Conservation (phyloP, 192 early-diverging fungal genomes). For the Entomortierella chlamydospora region DNA sequence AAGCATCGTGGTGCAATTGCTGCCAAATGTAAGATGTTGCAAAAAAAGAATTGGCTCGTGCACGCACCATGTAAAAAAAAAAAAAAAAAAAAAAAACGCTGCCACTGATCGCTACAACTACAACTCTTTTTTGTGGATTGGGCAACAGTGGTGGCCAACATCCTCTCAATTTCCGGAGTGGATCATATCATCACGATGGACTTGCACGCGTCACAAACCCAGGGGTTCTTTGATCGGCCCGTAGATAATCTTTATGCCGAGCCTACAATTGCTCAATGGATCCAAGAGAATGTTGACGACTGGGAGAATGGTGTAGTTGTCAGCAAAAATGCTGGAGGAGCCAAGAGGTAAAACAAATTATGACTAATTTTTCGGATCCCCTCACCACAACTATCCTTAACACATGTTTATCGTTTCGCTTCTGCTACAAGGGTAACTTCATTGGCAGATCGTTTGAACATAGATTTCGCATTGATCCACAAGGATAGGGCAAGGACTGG, state of each 20-base stretch:
- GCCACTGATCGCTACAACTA: not conserved
- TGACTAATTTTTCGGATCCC: no score
- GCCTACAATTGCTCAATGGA: slow-evolving; percentile 91
- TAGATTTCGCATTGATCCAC: slow-evolving; percentile 98
- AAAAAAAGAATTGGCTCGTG: slow-evolving; percentile 45
- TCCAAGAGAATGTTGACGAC: slow-evolving; percentile 78
- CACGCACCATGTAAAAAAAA: slow-evolving; percentile 83
- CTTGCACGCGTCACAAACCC: slow-evolving; percentile 92
- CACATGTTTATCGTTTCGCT: no score
- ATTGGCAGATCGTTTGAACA: slow-evolving; percentile 91
- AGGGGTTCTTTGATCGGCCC: slow-evolving; percentile 93
- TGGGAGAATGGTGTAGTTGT: slow-evolving; percentile 86
- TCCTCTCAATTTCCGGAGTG: slow-evolving; percentile 93
- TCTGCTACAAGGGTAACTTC: slow-evolving; percentile 82
- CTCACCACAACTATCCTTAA: no score
- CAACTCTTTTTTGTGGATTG: not conserved
- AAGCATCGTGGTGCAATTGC: slow-evolving; percentile 96
- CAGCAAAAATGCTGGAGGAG: slow-evolving; percentile 95
- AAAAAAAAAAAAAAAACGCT: no score
- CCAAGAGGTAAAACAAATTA: slow-evolving; percentile 77
- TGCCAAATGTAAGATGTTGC: slow-evolving; percentile 74
- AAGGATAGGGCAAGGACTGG: slow-evolving; percentile 74
- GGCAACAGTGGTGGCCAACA: slow-evolving; percentile 95
- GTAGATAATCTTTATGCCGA: slow-evolving; percentile 95
- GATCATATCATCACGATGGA: slow-evolving; percentile 99